Evolutionary conservation across 2,329 filamentous ascomycete genomes (phyloP), one percentile per base, ranked within the genome.

Genomic region (Lecanicillium sp.): DNA sequence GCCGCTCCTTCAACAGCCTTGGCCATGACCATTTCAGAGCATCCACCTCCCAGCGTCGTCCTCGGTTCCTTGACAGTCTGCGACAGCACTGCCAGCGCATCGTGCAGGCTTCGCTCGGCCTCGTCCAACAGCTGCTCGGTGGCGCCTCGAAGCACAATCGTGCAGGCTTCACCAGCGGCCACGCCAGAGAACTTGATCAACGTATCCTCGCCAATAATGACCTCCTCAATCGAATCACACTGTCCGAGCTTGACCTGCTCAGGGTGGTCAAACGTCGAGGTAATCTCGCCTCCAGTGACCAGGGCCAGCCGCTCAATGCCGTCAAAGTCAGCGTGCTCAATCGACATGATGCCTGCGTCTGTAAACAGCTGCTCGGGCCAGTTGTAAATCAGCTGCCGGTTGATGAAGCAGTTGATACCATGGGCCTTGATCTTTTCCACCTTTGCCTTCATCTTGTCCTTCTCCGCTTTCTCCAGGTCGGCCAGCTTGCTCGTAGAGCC

Each of bases 321-420:
- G 58, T 98, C 92, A 57, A 98, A 98, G 67, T 98, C 92, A 49
- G 92, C 92, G 62, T 98, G 92, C 70, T 98, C 92, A 52, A 98
- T 98, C 19, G 88, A 95, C 73, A 94, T 85, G 64, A 98, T 96
- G 45, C 92, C 92, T 7, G 89, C 90, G 61, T 98, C 92, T 27
- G 90, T 88, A 58, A 98, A 98, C 33, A 98, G 82, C 67, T 98
- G 92, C 66, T 98, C 92, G 5, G 92, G 92, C 92, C 92, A 98
- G 74, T 98, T 98, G 75, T 98, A 98, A 68, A 98, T 98, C 47
- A 98, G 79, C 64, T 98, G 92, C 52, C 92, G 76, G 76, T 98
- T 98, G 64, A 98, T 95, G 65, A 98, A 98, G 73, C 92, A 96
- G 76, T 98, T 98, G 69, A 98, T 95, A 43, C 92, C 92, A 57